Base-by-base conservation (phyloP, 352 stramenopile genomes). In the Achlya hypogyna region DNA sequence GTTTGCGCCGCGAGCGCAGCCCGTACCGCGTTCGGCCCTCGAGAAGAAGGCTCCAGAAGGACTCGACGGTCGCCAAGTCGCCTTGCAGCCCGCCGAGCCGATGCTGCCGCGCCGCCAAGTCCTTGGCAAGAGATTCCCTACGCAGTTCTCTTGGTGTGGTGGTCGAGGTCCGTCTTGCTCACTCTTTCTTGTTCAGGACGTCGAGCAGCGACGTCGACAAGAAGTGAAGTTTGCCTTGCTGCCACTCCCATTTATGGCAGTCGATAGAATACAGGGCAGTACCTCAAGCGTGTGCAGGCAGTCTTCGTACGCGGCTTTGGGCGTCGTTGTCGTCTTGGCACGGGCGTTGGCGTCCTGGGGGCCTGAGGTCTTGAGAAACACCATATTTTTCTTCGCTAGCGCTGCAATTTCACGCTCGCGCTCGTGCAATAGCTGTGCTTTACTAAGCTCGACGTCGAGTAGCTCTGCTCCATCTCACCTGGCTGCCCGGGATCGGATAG, bases 401-500 rank as follows among this genome's bases (percentile, higher is more conserved):
- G 83, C 67, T 12, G 75, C 74, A 67, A 84, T 53, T 22, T 86
- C 80, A 20, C 75, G 81, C 60, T 93, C 75, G 45, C 77, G 81
- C 72, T 93, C 82, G 40, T 88, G 70, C 53, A 73, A 78, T 28
- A 91, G 49, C 77, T 67, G 34, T 9, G 5, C 28, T 23, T 4
- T 4, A 4, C 9, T 20, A 22, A 25, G 16, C 18, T 31, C 9
- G 12, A 12, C 14, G 9, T 47, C 35, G 53, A 0, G 1, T 47
- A 32, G 14, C 6, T 42, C 6, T 42, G 34, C 14, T 42, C 6
- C 34, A 42, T 16, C 49, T 12, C 45, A 67, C 60, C 28, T 93
- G 84, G 18, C 76, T 72, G 12, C 84, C 84, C 32, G 82, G 81
- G 52, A 93, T 88, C 38, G 82, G 84, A 51, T 86, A 93, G 53